Evolutionary conservation across 768 basidiomycete species (phyloP).

Genomic region (Suillus spraguei): DNA sequence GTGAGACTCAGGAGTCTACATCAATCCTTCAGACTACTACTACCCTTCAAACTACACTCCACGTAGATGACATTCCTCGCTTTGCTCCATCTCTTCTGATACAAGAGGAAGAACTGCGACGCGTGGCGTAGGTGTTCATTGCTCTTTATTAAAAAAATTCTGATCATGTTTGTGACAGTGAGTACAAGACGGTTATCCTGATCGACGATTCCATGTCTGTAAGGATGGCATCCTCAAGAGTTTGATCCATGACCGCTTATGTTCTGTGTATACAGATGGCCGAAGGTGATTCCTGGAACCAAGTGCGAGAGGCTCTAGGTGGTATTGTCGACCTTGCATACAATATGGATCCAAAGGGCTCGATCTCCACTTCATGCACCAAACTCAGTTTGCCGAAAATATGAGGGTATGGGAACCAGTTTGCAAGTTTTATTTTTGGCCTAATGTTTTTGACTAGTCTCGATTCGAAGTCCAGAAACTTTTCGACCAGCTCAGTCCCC

Average conservation of each 20-base stretch:
- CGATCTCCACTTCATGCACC: slow-evolving; percentile 47
- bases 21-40: slow-evolving; percentile 17
- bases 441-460: slow-evolving; percentile 17
- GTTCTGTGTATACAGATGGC: slow-evolving; percentile 34
- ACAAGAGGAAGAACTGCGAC: slow-evolving; percentile 22
- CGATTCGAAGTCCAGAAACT: slow-evolving; percentile 23
- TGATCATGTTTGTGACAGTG: slow-evolving; percentile 24
- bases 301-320: slow-evolving; percentile 42
- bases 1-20: slow-evolving; percentile 17
- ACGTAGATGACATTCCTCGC: slow-evolving; percentile 31
- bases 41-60: slow-evolving; percentile 19
- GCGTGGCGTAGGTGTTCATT: slow-evolving; percentile 30
- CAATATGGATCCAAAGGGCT: slow-evolving; percentile 40
- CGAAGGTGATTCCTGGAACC: slow-evolving; percentile 42
- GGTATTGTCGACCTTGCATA: slow-evolving; percentile 41
- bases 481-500: slow-evolving; percentile 29
- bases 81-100: slow-evolving; percentile 20
- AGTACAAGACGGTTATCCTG: slow-evolving; percentile 44
- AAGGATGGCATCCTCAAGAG: background rate
- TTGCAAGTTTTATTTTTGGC: background rate
- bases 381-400: slow-evolving; percentile 29
- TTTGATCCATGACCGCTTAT: background rate
- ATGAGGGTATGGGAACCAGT: slow-evolving; percentile 22
- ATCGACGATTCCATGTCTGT: slow-evolving; percentile 45
- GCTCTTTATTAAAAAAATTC: background rate